Conservation (phyloP, 2,329 filamentous ascomycete genomes). For the Fusarium liriodendri region DNA sequence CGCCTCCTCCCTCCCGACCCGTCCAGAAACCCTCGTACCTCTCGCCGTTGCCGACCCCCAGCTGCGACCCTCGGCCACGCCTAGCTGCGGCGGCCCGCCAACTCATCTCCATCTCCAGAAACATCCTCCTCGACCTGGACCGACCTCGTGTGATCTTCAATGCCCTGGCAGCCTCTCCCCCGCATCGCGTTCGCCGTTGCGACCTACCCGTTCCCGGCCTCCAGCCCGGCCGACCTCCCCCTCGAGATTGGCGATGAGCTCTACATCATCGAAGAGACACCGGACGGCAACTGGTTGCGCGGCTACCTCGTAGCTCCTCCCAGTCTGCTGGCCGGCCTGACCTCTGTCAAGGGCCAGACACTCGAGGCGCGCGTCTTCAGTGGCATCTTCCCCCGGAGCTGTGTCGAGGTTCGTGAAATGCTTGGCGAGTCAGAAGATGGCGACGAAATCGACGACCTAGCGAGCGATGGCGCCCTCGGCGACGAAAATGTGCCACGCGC, state of each 20-base stretch:
- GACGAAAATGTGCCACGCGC: slow-evolving; percentile 46
- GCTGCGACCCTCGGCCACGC: slow-evolving; percentile 33
- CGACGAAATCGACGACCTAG: slow-evolving; percentile 55
- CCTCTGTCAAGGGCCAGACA: slow-evolving; percentile 89
- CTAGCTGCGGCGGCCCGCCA: slow-evolving; percentile 26
- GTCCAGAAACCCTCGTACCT: background rate
- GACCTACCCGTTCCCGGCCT: slow-evolving; percentile 91
- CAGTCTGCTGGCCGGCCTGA: slow-evolving; percentile 90
- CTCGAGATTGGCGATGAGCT: slow-evolving; percentile 98
- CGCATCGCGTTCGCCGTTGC: slow-evolving; percentile 98
- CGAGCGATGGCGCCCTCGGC: slow-evolving; percentile 48
- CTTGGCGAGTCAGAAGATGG: slow-evolving; percentile 77
- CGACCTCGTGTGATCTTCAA: slow-evolving; percentile 55
- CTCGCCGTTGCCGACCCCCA: slow-evolving; percentile 34
- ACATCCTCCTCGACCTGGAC: slow-evolving; percentile 26
- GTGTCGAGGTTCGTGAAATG: slow-evolving; percentile 93
- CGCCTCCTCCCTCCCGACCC: slow-evolving; percentile 11
- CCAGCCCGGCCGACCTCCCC: slow-evolving; percentile 88
- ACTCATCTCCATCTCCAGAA: slow-evolving; percentile 16
- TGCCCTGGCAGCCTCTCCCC: slow-evolving; percentile 97
- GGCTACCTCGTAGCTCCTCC: slow-evolving; percentile 96
- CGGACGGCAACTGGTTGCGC: slow-evolving; percentile 91
- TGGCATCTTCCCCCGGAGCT: slow-evolving; percentile 96
- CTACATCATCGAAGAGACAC: slow-evolving; percentile 98
- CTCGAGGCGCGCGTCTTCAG: slow-evolving; percentile 97